These are phyloP conservation scores for Podila horticola DNA, from an alignment of 192 early-diverging fungal species.

Conservation along the genomic window DNA sequence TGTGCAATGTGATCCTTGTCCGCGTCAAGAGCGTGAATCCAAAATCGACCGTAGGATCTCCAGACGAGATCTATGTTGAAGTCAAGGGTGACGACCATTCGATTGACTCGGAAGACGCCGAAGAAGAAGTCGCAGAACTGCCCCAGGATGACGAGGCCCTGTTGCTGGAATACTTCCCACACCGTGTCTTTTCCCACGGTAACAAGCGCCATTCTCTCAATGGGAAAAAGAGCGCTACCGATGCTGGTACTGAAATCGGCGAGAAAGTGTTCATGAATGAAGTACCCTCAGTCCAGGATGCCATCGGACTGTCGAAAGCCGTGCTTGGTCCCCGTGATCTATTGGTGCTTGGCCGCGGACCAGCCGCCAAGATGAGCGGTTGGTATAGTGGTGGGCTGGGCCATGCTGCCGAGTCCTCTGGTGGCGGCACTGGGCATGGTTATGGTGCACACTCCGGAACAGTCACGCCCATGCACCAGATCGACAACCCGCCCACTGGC, in stretches of 20 bases:
- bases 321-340: constrained; percentile 58
- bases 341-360: constrained; percentile 57
- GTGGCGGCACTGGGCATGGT: background rate
- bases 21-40: constrained; percentile 15
- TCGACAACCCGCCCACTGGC: constrained; percentile 27
- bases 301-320: constrained; percentile 42
- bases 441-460: background rate
- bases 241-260: constrained; percentile 29
- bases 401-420: constrained; percentile 9
- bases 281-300: constrained; percentile 50
- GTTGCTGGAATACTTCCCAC: constrained; percentile 17
- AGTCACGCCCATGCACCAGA: background rate
- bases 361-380: constrained; percentile 16
- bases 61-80: constrained; percentile 11
- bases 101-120: constrained; percentile 21
- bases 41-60: background rate
- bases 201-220: constrained; percentile 7
- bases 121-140: background rate
- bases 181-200: constrained; percentile 6
- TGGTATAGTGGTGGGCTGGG: constrained; percentile 6
- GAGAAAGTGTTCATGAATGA: constrained; percentile 35
- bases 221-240: constrained; percentile 6
- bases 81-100: constrained; percentile 9
- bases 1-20: constrained; percentile 27
- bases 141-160: constrained; percentile 31